Evolutionary conservation across 1,284 basidiomycete species (phyloP).

Genomic region (Microbotryum violaceum): DNA sequence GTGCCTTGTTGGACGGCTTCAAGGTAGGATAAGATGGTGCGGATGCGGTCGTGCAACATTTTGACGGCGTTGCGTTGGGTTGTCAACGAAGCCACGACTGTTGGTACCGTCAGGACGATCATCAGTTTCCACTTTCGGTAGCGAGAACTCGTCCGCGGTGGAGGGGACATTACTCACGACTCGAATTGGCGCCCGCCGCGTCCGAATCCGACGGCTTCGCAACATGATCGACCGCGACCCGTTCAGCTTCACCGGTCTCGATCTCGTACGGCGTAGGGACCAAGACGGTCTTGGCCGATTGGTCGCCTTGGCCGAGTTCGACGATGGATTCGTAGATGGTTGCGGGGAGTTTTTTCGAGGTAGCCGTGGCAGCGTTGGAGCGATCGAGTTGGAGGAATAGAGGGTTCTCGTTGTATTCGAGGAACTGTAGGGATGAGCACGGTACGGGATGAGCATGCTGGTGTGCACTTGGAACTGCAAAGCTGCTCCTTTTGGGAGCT

Average conservation of each 20-base stretch:
- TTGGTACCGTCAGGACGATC: not conserved
- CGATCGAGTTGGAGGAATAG: constrained; percentile 48
- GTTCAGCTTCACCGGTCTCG: constrained; percentile 96
- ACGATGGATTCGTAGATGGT: constrained; percentile 82
- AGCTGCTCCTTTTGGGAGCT: constrained; percentile 27
- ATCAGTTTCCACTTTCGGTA: not conserved
- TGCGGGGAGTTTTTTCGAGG: constrained; percentile 60
- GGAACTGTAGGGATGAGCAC: constrained; percentile 47
- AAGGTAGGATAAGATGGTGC: constrained; percentile 74
- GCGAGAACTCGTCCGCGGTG: not conserved
- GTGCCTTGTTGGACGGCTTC: constrained; percentile 60
- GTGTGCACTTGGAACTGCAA: constrained; percentile 49
- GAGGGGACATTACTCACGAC: constrained; percentile 7
- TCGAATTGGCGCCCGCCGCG: constrained; percentile 2
- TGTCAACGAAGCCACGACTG: constrained; percentile 81
- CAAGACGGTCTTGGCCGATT: constrained; percentile 12
- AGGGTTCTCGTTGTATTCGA: constrained; percentile 48
- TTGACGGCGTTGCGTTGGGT: constrained; percentile 89
- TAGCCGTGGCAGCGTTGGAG: constrained; percentile 45
- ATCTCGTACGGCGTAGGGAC: constrained; percentile 54
- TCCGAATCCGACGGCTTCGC: constrained; percentile 45
- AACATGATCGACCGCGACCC: constrained; percentile 95
- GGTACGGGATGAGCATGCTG: constrained; percentile 41
- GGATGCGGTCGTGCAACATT: constrained; percentile 87
- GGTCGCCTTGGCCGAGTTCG: constrained; percentile 56